Base-by-base conservation (phyloP, 2,329 filamentous ascomycete genomes). In the Macroventuria anomochaeta region DNA sequence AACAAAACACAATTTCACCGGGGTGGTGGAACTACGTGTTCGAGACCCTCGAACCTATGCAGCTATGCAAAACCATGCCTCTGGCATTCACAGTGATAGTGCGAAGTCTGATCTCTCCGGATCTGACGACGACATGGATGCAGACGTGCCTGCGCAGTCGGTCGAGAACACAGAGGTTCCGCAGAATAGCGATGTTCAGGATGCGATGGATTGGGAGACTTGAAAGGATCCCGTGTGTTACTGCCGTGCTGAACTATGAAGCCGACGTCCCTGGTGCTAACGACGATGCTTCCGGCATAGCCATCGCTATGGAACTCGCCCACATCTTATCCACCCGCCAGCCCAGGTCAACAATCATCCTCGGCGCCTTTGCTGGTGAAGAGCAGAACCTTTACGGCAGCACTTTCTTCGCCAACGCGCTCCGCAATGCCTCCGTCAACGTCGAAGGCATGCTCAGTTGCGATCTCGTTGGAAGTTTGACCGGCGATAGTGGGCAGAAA, bases 401-500 rank as follows among this genome's bases (percentile, higher is more conserved):
- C 4, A 71, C 73, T 3, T 80, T 80, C 68, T 72, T 85, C 5
- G 83, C 83, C 2, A 77, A 81, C 61, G 81, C 78, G 0, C 77
- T 83, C 43, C 79, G 78, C 26, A 82, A 83, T 59, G 71, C 77
- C 5, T 80, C 74, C 39, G 77, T 78, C 7, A 80, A 84, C 62
- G 81, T 85, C 3, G 81, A 83, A 68, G 83, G 78, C 12, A 84
- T 84, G 76, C 77, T 83, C 48, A 85, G 80, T 58, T 81, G 82
- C 71, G 83, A 85, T 68, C 84, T 85, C 50, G 79, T 85, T 5
- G 83, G 83, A 29, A 81, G 77, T 5, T 75, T 78, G 2, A 77
- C 71, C 1, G 79, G 77, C 7, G 77, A 79, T 48, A 75, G 76
- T 15, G 80, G 78, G 17, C 72, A 75, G 37, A 70, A 72, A 47